Conservation (phyloP, 2,329 filamentous ascomycete species). For the Claviceps sp. region DNA sequence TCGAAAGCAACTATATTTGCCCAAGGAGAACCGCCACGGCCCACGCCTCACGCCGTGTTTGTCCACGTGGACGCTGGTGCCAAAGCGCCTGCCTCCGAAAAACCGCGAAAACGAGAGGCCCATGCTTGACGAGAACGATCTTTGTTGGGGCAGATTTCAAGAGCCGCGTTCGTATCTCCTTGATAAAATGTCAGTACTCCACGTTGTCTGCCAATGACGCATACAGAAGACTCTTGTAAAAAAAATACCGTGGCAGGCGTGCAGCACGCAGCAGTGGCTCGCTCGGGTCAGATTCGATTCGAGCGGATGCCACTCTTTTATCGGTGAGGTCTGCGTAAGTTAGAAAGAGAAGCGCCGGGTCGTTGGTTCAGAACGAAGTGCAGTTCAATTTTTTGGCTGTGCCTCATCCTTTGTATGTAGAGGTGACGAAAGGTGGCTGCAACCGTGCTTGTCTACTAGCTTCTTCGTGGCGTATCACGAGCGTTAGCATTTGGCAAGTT, state of each 20-base stretch:
- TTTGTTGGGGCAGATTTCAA: neutral
- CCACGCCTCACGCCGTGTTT: slow-evolving; percentile 33
- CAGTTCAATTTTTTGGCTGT: neutral
- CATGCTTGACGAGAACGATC: slow-evolving; percentile 19
- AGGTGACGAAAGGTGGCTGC: neutral
- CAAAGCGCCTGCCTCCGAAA: slow-evolving; percentile 34
- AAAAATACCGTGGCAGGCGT: neutral
- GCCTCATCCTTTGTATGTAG: neutral
- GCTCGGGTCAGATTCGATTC: neutral
- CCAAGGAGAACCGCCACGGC: slow-evolving; percentile 36
- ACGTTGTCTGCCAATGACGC: neutral
- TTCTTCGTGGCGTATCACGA: neutral
- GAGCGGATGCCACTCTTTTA: neutral
- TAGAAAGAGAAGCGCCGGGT: neutral
- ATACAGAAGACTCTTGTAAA: neutral
- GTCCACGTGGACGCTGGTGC: slow-evolving; percentile 33
- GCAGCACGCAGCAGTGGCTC: neutral
- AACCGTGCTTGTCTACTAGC: neutral
- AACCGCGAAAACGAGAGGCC: slow-evolving; percentile 33
- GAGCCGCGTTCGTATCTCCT: neutral
- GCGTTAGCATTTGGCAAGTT: neutral
- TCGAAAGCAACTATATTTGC: slow-evolving; percentile 37
- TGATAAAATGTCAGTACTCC: neutral
- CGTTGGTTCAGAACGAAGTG: neutral
- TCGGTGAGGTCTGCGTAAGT: neutral